Conservation (phyloP, 805 yeast species). For the Candida silvicultrix region DNA sequence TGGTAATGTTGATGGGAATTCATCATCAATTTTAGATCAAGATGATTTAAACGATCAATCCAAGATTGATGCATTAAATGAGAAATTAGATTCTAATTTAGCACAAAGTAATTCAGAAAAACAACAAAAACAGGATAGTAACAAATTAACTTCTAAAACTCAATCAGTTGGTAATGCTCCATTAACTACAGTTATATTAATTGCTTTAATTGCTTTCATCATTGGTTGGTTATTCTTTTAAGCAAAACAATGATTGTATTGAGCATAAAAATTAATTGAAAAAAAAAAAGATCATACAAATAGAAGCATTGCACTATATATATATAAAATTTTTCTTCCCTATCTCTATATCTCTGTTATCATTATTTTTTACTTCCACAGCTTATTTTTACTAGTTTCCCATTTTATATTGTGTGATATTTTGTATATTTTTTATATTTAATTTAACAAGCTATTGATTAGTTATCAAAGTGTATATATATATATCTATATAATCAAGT, state of each 20-base stretch:
- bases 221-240: constrained; percentile 71
- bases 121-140: background rate
- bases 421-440: too few relatives aligned
- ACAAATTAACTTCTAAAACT: background rate
- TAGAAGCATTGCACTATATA: background rate
- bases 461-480: background rate
- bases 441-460: background rate
- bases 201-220: constrained; percentile 48
- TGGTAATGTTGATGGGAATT: constrained; percentile 10
- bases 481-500: background rate
- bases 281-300: background rate
- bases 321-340: background rate
- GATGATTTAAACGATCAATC: constrained; percentile 29
- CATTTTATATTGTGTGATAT: too few relatives aligned
- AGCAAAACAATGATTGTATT: too few relatives aligned
- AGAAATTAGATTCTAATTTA: constrained; percentile 38
- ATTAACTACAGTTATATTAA: constrained; percentile 43
- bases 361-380: too few relatives aligned
- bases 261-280: background rate
- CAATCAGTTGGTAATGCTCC: constrained; percentile 20
- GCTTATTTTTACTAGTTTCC: too few relatives aligned
- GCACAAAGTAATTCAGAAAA: constrained; percentile 16
- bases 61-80: constrained; percentile 35
- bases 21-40: constrained; percentile 16
- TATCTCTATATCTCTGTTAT: too few relatives aligned